These are phyloP conservation scores for Xylaria sp. DNA, from an alignment of 2,329 filamentous ascomycete genomes.

Conservation along the genomic window DNA sequence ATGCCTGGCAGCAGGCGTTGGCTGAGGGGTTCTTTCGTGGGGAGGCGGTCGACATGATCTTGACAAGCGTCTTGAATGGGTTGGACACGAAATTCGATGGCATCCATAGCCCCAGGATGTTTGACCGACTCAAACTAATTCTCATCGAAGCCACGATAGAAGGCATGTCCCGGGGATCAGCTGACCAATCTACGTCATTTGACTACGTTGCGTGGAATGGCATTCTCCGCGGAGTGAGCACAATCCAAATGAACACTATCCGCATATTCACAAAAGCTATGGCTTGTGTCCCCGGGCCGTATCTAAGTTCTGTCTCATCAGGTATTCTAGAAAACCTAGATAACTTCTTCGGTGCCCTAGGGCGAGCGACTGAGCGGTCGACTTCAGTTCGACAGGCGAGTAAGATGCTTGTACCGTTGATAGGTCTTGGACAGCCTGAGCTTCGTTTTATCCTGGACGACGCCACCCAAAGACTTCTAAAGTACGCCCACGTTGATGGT, in stretches of 20 bases:
- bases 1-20: constrained; percentile 40
- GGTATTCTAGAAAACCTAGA: constrained; percentile 43
- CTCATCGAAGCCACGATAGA: constrained; percentile 40
- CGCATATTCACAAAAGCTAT: constrained; percentile 44
- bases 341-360: constrained; percentile 36
- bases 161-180: constrained; percentile 34
- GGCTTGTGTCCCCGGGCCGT: constrained; percentile 37
- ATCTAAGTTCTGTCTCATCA: constrained; percentile 33
- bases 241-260: constrained; percentile 43
- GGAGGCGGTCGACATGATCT: constrained; percentile 34
- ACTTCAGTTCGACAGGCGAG: constrained; percentile 40
- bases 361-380: not conserved
- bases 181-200: constrained; percentile 13
- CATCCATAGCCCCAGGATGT: not conserved
- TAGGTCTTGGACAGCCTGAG: constrained; percentile 33
- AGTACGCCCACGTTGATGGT: constrained; percentile 22
- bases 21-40: constrained; percentile 32
- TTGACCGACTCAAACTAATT: constrained; percentile 16
- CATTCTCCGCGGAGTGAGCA: constrained; percentile 41
- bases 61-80: constrained; percentile 38
- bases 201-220: constrained; percentile 40
- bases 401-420: constrained; percentile 43
- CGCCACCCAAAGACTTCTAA: constrained; percentile 37
- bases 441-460: constrained; percentile 41
- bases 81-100: constrained; percentile 17